A percentile compares a stretch with the other conserved stretches of the same genome.
Conservation (phyloP, 345 rosid species). For the Brassica rapa region DNA sequence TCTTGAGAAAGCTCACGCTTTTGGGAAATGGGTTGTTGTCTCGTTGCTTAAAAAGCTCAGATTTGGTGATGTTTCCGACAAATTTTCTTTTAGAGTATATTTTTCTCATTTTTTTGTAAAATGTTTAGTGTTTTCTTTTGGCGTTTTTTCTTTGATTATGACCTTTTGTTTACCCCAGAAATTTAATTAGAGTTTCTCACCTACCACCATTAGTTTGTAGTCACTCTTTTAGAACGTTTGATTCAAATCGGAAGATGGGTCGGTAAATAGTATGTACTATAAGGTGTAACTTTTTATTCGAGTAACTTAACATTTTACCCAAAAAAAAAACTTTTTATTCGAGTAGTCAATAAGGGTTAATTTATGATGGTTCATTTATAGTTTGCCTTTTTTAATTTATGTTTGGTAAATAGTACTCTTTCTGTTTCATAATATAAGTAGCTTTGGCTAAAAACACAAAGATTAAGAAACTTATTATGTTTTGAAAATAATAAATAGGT, state of each 20-base stretch:
- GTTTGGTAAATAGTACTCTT: background rate
- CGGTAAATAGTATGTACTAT: background rate
- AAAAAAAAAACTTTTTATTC: background rate
- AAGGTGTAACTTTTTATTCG: slow-evolving; percentile 1
- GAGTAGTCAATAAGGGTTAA: slow-evolving; percentile 11
- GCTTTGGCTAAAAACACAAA: no score
- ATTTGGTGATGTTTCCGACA: slow-evolving; percentile 43
- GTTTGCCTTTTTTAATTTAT: slow-evolving; percentile 11
- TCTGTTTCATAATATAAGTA: no score
- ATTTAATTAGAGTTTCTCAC: slow-evolving; percentile 21
- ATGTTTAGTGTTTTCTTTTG: slow-evolving; percentile 10
- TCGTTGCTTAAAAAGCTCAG: slow-evolving; percentile 42
- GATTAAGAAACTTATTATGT: no score
- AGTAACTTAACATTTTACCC: no score
- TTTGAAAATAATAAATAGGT: no score
- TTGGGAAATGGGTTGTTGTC: slow-evolving; percentile 42
- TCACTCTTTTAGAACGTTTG: slow-evolving; percentile 24
- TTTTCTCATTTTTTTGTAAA: background rate
- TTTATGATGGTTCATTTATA: slow-evolving; percentile 21
- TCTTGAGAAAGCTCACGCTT: slow-evolving; percentile 40
- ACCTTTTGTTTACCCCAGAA: slow-evolving; percentile 18
- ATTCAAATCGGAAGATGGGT: slow-evolving; percentile 19
- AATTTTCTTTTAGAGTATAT: slow-evolving; percentile 9
- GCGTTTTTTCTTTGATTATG: slow-evolving; percentile 14
- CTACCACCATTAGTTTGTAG: slow-evolving; percentile 34